Evolutionary conservation across 2,329 filamentous ascomycete genomes (phyloP), one percentile per base, ranked within the genome.

Genomic region (Myriangium duriaei): DNA sequence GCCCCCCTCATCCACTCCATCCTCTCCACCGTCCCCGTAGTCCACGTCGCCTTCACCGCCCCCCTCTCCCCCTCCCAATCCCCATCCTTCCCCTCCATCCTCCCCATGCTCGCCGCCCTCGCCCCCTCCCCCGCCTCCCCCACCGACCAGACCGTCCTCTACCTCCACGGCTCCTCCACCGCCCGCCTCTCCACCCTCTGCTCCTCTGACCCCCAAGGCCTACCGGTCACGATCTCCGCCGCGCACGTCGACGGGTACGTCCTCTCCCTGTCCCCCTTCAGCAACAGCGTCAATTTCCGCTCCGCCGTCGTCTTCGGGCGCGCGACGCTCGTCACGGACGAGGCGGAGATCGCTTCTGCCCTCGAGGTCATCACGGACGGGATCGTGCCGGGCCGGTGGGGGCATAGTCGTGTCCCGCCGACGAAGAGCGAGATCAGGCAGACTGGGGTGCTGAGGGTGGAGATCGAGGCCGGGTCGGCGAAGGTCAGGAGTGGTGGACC

Each of bases 81-180:
- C 31, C 72, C 76, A 37, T 44, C 49, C 39, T 91, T 87, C 52
- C 83, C 84, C 3, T 72, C 75, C 36, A 77, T 79, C 38, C 68
- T 93, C 2, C 85, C 85, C 44, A 88, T 92, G 83, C 82, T 92
- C 50, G 83, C 82, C 36, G 76, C 82, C 49, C 81, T 91, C 69
- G 81, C 76, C 10, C 81, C 76, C 15, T 91, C 79, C 54, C 67
- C 74, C 11, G 65, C 68, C 37, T 57, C 71, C 12, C 67, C 71
- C 35, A 76, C 85, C 46, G 74, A 78, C 0, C 65, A 85, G 4
- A 37, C 49, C 10, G 78, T 86, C 41, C 69, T 80, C 44, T 92
- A 92, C 56, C 69, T 93, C 5, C 85, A 93, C 59, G 84, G 84
- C 52, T 92, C 88, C 57, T 78, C 88, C 48, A 82, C 76, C 42